Evolutionary conservation across 495 filamentous ascomycete species (phyloP).

Genomic region (Hamigera avellanea): DNA sequence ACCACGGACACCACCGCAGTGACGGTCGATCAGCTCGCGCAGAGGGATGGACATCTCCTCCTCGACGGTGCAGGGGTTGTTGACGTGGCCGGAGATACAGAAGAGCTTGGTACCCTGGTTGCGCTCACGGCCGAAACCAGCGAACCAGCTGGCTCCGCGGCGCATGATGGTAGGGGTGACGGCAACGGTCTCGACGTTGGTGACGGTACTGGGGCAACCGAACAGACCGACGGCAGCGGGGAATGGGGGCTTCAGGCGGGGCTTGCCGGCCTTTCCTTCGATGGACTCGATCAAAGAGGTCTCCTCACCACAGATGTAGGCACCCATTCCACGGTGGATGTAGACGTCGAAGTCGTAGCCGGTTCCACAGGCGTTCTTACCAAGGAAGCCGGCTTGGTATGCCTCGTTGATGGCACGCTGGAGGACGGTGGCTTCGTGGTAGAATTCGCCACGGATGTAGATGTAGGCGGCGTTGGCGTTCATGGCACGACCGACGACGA

Average conservation of each 20-base stretch:
- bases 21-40: conserved; percentile 88
- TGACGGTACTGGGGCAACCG: conserved; percentile 93
- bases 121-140: conserved; percentile 80
- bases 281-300: conserved; percentile 95
- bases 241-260: conserved; percentile 96
- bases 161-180: conserved; percentile 94
- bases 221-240: conserved; percentile 94
- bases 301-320: conserved; percentile 96
- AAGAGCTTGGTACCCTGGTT: conserved; percentile 96
- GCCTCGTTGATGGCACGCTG: conserved; percentile 95
- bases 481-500: conserved; percentile 94
- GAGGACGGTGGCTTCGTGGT: conserved; percentile 88
- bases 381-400: conserved; percentile 83
- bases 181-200: conserved; percentile 94
- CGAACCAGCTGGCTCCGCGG: conserved; percentile 87
- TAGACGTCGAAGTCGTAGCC: conserved; percentile 98
- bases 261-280: conserved; percentile 97
- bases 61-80: conserved; percentile 95
- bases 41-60: conserved; percentile 98
- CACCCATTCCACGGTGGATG: conserved; percentile 92
- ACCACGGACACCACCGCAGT: conserved; percentile 91
- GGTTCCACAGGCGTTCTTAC: conserved; percentile 92
- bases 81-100: conserved; percentile 98
- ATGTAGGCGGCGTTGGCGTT: conserved; percentile 98
- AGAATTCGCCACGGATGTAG: conserved; percentile 98